Base-by-base conservation (phyloP, 805 yeast genomes). In the Yarrowia sp. region DNA sequence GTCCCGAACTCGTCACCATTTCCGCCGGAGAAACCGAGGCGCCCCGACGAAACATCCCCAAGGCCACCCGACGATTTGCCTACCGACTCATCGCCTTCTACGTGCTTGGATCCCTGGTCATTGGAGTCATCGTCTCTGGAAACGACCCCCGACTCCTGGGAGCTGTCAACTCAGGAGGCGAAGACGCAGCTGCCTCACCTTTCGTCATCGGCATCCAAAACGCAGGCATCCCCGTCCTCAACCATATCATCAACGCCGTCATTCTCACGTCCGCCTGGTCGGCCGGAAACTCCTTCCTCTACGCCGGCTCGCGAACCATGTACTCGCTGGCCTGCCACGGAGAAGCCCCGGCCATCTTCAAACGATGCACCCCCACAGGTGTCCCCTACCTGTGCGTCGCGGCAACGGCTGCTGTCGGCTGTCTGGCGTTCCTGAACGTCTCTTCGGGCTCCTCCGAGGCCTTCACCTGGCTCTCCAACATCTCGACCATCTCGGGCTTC, bases 11-110 rank as follows among this genome's bases (percentile, higher is more conserved):
- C 76, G 92, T 91, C n/a, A 86, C 91, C 69, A 86, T 91, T 68
- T 93, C 95, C 1, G 92, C 94, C 2, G 90, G 93, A 77, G 97
- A 91, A 76, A 89, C 94, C 17, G 83, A 87, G 69, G 87, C 89
- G 68, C 96, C 97, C 8, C 80, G 95, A 70, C 85, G 83, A 70
- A 87, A 93, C 0, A 82, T 91, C 34, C 96, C 96, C 8, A 83
- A 87, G 38, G 94, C 95, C 1, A 89, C 93, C 5, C 86, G 82
- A 70, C 81, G 90, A 72, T 91, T 90, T 6, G 89, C 89, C 74
- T 88, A 90, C 83, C 81, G 93, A 72, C 84, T 91, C 61, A 72
- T 89, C 15, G 76, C 88, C 5, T 84, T 90, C 71, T 91, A 90
- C 76, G 77, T 90, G 60, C 72, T 90, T 19, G 85, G 92, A 0